A percentile compares a stretch with the other conserved stretches of the same genome.
Conservation (phyloP, 164 flowering plant species). For the Dillenia turbinata region DNA sequence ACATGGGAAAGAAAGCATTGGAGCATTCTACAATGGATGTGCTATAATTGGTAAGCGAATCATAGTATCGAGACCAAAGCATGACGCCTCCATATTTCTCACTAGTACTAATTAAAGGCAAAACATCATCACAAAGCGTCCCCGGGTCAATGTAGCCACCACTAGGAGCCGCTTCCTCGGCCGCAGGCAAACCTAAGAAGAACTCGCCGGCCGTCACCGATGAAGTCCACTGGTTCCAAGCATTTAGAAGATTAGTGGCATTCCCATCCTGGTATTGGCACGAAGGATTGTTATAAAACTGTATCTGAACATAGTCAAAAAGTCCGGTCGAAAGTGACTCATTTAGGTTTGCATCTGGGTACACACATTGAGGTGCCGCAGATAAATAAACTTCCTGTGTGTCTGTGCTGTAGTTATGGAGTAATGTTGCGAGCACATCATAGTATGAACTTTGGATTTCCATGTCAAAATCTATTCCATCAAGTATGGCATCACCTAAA, state of each 20-base stretch:
- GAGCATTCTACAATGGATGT: neutral
- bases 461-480: conserved; percentile 30
- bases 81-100: conserved; percentile 25
- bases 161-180: conserved; percentile 10
- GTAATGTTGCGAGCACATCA: conserved; percentile 13
- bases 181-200: conserved; percentile 28
- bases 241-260: conserved; percentile 1
- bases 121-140: conserved; percentile 13
- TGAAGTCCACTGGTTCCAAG: conserved; percentile 21
- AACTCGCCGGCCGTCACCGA: conserved; percentile 3
- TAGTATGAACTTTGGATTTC: conserved; percentile 9
- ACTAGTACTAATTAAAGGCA: conserved; percentile 15
- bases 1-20: no score
- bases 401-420: neutral
- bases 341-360: conserved; percentile 17
- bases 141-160: conserved; percentile 14
- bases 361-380: conserved; percentile 32
- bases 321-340: conserved; percentile 21
- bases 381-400: conserved; percentile 19
- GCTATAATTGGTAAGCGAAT: conserved; percentile 9
- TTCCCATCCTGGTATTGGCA: conserved; percentile 14
- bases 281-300: conserved; percentile 27
- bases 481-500: conserved; percentile 21
- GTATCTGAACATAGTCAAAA: conserved; percentile 36
- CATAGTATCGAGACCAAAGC: conserved; percentile 20